Evolutionary conservation across 192 early-diverging fungal genomes (phyloP).

Genomic region (Geranomyces variabilis): DNA sequence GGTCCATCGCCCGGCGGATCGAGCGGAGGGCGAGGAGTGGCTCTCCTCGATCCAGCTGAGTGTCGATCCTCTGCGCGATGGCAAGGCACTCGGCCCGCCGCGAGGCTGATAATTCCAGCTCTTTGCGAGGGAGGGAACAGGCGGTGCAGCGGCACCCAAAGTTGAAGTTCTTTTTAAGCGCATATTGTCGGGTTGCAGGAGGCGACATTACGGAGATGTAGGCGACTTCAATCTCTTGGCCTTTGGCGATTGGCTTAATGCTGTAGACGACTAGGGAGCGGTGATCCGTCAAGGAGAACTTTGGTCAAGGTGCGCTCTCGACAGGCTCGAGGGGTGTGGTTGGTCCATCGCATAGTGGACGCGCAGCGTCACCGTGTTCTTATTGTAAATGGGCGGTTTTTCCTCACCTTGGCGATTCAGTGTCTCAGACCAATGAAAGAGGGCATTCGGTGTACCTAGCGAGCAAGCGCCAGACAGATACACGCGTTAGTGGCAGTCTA

Average conservation of each 20-base stretch:
- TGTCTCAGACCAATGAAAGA: constrained; percentile 7
- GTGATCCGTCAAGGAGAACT: not conserved
- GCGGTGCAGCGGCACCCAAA: constrained; percentile 7
- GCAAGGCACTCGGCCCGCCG: not conserved
- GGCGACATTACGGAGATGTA: constrained; percentile 3
- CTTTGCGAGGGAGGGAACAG: not conserved
- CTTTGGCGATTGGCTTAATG: not conserved
- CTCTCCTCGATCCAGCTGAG: not conserved
- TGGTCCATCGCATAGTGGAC: too few species aligned
- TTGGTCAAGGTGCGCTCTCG: constrained; percentile 9
- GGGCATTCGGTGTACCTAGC: not conserved
- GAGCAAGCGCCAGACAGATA: not conserved
- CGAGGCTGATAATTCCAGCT: constrained; percentile 4
- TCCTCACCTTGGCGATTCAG: constrained; percentile 8
- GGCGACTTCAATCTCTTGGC: constrained; percentile 9
- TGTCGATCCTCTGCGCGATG: constrained; percentile 5
- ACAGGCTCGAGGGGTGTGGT: not conserved
- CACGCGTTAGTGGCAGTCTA: not conserved
- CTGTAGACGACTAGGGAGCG: not conserved
- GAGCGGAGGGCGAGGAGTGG: not conserved
- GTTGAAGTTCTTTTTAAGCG: constrained; percentile 9
- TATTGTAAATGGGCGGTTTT: too few species aligned
- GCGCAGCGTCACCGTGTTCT: too few species aligned
- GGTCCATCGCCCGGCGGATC: constrained; percentile 8
- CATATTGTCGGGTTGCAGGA: not conserved